These are phyloP conservation scores for Hypomontagnella monticulosa DNA, from an alignment of 495 filamentous ascomycete genomes.

Conservation along the genomic window DNA sequence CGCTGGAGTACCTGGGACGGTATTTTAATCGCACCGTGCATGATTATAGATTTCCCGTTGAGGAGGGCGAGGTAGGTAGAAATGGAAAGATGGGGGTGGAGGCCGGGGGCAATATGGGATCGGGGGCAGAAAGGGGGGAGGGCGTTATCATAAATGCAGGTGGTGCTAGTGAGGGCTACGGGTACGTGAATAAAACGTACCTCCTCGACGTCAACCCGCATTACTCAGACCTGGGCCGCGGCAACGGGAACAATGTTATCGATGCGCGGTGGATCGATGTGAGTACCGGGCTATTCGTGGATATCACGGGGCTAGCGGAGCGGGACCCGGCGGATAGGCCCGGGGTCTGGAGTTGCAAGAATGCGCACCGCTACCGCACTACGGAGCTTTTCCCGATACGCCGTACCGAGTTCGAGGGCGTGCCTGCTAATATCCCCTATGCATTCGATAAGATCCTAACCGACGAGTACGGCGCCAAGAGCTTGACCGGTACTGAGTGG, in stretches of 20 bases:
- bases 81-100: no score
- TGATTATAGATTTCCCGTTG: conserved; percentile 61
- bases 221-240: conserved; percentile 64
- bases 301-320: conserved; percentile 83
- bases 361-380: conserved; percentile 75
- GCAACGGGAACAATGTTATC: conserved; percentile 80
- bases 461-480: conserved; percentile 76
- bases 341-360: conserved; percentile 84
- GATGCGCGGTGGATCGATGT: conserved; percentile 88
- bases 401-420: conserved; percentile 79
- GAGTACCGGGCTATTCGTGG: conserved; percentile 81
- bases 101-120: not conserved
- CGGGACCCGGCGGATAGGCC: conserved; percentile 66
- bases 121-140: not conserved
- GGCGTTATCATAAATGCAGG: not conserved
- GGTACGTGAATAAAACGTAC: conserved; percentile 56
- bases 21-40: conserved; percentile 73
- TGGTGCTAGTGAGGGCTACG: not conserved
- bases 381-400: conserved; percentile 82
- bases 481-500: conserved; percentile 71
- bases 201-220: conserved; percentile 84
- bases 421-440: conserved; percentile 78
- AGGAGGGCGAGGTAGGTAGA: conserved; percentile 33
- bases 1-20: conserved; percentile 68
- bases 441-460: conserved; percentile 75